These are phyloP conservation scores for Aegle marmelos DNA, from an alignment of 345 rosid species.

Conservation along the genomic window DNA sequence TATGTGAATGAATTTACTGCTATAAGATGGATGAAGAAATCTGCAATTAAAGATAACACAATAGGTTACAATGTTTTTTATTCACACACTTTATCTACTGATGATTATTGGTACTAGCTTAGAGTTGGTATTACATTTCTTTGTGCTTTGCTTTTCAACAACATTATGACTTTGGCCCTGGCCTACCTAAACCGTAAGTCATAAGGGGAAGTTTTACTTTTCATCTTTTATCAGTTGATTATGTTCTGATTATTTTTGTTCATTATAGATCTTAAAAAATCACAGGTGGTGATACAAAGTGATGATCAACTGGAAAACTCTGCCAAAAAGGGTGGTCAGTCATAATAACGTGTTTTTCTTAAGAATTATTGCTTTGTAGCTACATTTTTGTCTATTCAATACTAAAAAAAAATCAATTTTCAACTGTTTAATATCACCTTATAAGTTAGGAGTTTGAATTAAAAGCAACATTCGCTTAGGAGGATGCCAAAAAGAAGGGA, in stretches of 20 bases:
- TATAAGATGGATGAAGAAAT: conserved; percentile 70
- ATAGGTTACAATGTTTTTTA: conserved; percentile 65
- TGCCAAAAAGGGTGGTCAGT: conserved; percentile 23
- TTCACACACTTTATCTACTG: conserved; percentile 42
- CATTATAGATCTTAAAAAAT: conserved; percentile 55
- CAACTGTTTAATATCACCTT: neutral
- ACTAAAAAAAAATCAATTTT: neutral
- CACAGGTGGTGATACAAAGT: conserved; percentile 35
- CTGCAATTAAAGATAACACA: conserved; percentile 41
- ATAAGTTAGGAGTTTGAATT: neutral
- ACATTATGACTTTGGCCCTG: conserved; percentile 62
- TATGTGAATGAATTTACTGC: conserved; percentile 84
- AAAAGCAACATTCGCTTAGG: conserved; percentile 20
- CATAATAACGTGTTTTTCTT: neutral
- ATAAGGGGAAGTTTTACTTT: neutral
- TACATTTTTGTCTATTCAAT: neutral
- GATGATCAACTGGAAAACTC: conserved; percentile 39
- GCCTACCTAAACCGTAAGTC: conserved; percentile 77
- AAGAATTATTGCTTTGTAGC: neutral
- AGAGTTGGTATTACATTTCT: conserved; percentile 59
- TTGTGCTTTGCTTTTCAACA: conserved; percentile 67
- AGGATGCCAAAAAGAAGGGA: conserved; percentile 54
- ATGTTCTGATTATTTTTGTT: conserved; percentile 9
- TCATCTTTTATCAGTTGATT: neutral
- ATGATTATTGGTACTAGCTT: conserved; percentile 76